These are phyloP conservation scores for Obelidium mucronatum DNA, from an alignment of 192 early-diverging fungal genomes.

Conservation along the genomic window DNA sequence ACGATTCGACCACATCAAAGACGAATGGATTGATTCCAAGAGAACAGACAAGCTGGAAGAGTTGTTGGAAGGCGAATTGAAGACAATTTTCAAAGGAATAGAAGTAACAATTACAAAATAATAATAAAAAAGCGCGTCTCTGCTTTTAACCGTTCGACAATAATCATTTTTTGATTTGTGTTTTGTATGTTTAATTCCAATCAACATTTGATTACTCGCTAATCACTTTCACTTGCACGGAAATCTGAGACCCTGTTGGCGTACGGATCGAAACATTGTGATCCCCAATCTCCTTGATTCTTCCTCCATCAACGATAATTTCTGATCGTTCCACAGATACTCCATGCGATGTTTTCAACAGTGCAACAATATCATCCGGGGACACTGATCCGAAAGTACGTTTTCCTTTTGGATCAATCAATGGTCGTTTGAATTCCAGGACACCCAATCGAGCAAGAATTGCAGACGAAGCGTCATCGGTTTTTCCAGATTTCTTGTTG, in stretches of 20 bases:
- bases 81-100: slow-evolving; percentile 33
- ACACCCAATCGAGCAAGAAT: neutral
- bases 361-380: slow-evolving; percentile 27
- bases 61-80: slow-evolving; percentile 24
- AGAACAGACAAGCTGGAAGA: slow-evolving; percentile 24
- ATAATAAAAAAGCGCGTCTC: too few relatives aligned
- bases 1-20: slow-evolving; percentile 20
- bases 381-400: slow-evolving; percentile 43
- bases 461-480: slow-evolving; percentile 18
- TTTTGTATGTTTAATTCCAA: slow-evolving; percentile 14
- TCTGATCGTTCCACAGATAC: slow-evolving; percentile 10
- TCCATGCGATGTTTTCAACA: slow-evolving; percentile 10
- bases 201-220: slow-evolving; percentile 6
- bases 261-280: slow-evolving; percentile 20
- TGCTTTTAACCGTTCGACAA: too few relatives aligned
- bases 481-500: slow-evolving; percentile 4
- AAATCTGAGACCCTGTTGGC: slow-evolving; percentile 7
- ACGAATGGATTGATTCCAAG: slow-evolving; percentile 26
- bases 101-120: slow-evolving; percentile 30
- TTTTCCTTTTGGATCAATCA: slow-evolving; percentile 31
- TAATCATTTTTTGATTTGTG: too few relatives aligned
- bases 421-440: slow-evolving; percentile 35
- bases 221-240: slow-evolving; percentile 8
- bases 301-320: slow-evolving; percentile 20
- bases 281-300: slow-evolving; percentile 38